Conservation (phyloP, 2,329 filamentous ascomycete species). For the Teratosphaeriaceae sp. region DNA sequence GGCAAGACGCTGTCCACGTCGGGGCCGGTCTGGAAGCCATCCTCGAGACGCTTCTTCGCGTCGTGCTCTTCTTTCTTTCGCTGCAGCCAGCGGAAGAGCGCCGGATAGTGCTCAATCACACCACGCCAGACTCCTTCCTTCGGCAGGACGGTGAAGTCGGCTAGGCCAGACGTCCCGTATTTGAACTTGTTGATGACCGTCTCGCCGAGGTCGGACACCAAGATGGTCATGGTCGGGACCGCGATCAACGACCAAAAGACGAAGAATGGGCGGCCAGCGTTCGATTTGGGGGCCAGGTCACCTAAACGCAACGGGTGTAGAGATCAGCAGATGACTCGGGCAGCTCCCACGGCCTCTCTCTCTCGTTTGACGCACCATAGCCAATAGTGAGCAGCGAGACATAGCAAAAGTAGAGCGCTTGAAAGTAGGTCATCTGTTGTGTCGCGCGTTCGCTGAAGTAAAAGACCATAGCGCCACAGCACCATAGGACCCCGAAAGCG, state of each 20-base stretch:
- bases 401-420: conserved; percentile 80
- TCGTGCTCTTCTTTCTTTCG: conserved; percentile 24
- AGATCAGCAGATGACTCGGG: not conserved
- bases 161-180: conserved; percentile 52
- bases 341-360: no score
- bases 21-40: conserved; percentile 41
- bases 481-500: conserved; percentile 71
- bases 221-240: conserved; percentile 78
- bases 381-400: conserved; percentile 78
- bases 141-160: conserved; percentile 61
- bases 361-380: no score
- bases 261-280: conserved; percentile 76
- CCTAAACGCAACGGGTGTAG: no score
- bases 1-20: conserved; percentile 20
- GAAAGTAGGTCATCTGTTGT: conserved; percentile 63
- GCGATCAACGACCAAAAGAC: conserved; percentile 89
- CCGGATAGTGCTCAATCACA: conserved; percentile 44
- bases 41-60: conserved; percentile 35
- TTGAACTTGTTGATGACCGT: conserved; percentile 67
- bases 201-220: conserved; percentile 77
- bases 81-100: conserved; percentile 33
- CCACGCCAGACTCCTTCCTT: conserved; percentile 50
- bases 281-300: conserved; percentile 68
- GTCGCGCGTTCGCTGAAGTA: conserved; percentile 50
- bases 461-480: conserved; percentile 72